Conservation (phyloP, 2,329 filamentous ascomycete genomes). For the Pyrenophora graminea region DNA sequence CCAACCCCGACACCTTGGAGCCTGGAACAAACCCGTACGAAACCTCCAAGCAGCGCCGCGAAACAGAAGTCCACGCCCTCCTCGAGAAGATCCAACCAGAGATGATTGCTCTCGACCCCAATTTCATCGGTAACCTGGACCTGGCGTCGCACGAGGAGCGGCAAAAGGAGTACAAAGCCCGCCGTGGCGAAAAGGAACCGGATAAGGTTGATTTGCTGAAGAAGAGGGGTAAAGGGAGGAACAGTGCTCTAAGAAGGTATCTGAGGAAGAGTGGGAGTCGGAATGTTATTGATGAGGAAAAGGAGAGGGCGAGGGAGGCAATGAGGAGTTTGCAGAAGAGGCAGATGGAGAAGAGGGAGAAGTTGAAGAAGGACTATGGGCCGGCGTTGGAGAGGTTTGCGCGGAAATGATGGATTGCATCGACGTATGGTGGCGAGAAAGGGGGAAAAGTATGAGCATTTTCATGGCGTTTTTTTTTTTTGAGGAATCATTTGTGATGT, state of each 20-base stretch:
- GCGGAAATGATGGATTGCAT: constrained; percentile 54
- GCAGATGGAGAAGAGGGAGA: constrained; percentile 33
- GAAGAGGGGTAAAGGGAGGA: constrained; percentile 86
- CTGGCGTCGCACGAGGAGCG: constrained; percentile 77
- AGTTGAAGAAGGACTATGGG: constrained; percentile 74
- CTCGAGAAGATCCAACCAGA: constrained; percentile 95
- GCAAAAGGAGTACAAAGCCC: constrained; percentile 66
- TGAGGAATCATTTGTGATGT: too few species aligned
- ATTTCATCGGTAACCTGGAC: constrained; percentile 88
- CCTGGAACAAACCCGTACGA: constrained; percentile 83
- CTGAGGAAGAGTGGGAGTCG: constrained; percentile 87
- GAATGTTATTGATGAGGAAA: constrained; percentile 96
- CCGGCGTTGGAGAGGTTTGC: constrained; percentile 86
- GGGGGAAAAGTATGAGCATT: constrained; percentile 28
- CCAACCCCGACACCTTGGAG: constrained; percentile 94
- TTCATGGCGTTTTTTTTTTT: background rate
- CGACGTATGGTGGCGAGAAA: too few species aligned
- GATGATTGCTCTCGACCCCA: constrained; percentile 94
- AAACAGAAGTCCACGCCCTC: constrained; percentile 84
- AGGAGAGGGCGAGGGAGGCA: constrained; percentile 81
- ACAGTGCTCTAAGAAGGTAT: constrained; percentile 84
- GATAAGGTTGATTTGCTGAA: constrained; percentile 64
- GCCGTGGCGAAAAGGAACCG: constrained; percentile 72
- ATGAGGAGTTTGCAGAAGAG: constrained; percentile 56
- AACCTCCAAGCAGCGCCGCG: constrained; percentile 87